These are phyloP conservation scores for Oidium heveae DNA, from an alignment of 2,329 filamentous ascomycete genomes.

Conservation along the genomic window DNA sequence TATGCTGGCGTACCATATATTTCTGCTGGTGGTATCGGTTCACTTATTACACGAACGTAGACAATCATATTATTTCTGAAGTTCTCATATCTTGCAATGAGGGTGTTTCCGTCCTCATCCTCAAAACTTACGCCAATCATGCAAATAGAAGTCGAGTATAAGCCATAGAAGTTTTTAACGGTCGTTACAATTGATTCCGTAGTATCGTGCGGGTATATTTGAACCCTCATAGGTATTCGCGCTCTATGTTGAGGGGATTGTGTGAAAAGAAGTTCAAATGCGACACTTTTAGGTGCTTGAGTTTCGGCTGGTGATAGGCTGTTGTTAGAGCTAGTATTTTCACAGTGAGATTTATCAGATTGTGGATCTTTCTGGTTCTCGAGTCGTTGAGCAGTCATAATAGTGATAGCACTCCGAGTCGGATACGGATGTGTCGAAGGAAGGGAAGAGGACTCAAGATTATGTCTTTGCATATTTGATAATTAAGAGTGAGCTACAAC, in stretches of 20 bases:
- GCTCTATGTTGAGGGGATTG: slow-evolving; percentile 43
- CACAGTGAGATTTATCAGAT: slow-evolving; percentile 7
- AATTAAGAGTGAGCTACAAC: too few relatives aligned
- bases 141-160: slow-evolving; percentile 50
- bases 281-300: slow-evolving; percentile 41
- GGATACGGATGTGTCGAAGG: slow-evolving; percentile 9
- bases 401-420: slow-evolving; percentile 11
- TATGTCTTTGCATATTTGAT: too few relatives aligned
- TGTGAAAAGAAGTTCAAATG: slow-evolving; percentile 50
- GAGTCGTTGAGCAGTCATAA: slow-evolving; percentile 7
- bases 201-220: slow-evolving; percentile 86
- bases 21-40: slow-evolving; percentile 21
- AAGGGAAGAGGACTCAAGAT: background rate
- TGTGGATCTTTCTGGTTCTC: slow-evolving; percentile 12
- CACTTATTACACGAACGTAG: slow-evolving; percentile 64
- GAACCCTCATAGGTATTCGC: slow-evolving; percentile 61
- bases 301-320: slow-evolving; percentile 13
- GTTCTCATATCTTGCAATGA: slow-evolving; percentile 93
- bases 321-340: slow-evolving; percentile 8
- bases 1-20: slow-evolving; percentile 26
- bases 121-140: slow-evolving; percentile 83
- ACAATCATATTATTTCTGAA: slow-evolving; percentile 80
- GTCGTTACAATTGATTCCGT: slow-evolving; percentile 96
- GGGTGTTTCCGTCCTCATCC: slow-evolving; percentile 63
- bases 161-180: slow-evolving; percentile 95